These are phyloP conservation scores for Begonia masoniana DNA, from an alignment of 306 rosid species.

Conservation along the genomic window DNA sequence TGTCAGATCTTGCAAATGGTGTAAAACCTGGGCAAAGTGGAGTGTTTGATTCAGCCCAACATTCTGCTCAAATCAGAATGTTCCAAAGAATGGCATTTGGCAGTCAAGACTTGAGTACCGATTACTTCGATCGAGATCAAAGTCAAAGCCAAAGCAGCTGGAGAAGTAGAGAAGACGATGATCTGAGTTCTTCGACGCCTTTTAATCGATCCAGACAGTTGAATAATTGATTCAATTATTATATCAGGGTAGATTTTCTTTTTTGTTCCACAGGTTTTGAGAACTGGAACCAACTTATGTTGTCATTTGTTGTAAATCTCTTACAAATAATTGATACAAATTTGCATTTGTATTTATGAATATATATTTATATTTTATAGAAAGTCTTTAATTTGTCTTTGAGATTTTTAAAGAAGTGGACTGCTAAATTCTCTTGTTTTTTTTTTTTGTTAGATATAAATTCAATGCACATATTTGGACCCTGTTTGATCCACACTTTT, in stretches of 20 bases:
- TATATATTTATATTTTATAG: too few species aligned
- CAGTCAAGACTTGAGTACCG: constrained; percentile 54
- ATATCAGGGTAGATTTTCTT: background rate
- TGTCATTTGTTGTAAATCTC: background rate
- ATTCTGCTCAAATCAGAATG: constrained; percentile 76
- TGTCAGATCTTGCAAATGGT: constrained; percentile 67
- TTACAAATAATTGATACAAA: too few species aligned
- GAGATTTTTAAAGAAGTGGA: too few species aligned
- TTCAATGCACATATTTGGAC: too few species aligned
- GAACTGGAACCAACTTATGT: background rate
- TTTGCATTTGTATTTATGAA: too few species aligned
- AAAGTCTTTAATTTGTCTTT: too few species aligned
- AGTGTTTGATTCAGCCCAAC: constrained; percentile 46
- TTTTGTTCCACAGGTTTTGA: background rate
- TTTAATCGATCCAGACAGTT: constrained; percentile 40
- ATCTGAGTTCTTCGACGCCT: constrained; percentile 24
- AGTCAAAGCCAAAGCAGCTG: constrained; percentile 63
- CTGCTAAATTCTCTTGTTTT: too few species aligned
- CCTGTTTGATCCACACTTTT: too few species aligned
- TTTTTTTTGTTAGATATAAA: too few species aligned
- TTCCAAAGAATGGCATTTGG: constrained; percentile 87
- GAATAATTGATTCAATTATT: constrained; percentile 27
- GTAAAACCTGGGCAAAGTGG: constrained; percentile 89
- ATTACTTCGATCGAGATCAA: constrained; percentile 38
- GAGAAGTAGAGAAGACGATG: constrained; percentile 34